Percentiles rank a stretch among this genome's conserved stretches.
Conservation (phyloP, 1,284 basidiomycete genomes). For the Vanrija pseudolonga region DNA sequence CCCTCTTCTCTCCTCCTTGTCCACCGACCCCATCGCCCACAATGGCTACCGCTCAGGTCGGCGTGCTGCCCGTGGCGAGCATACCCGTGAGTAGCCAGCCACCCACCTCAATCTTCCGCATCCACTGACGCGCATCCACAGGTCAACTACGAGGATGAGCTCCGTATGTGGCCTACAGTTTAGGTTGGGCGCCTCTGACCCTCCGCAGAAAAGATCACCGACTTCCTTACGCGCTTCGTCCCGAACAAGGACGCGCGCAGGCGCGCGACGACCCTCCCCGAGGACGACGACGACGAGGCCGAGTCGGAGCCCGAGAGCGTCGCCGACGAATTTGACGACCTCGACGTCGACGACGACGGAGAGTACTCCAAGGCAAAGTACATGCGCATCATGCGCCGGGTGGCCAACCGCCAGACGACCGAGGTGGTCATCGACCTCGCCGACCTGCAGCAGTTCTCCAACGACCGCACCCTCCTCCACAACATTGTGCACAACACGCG, state of each 20-base stretch:
- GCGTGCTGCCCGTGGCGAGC: conserved; percentile 46
- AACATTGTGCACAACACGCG: conserved; percentile 80
- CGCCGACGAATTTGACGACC: conserved; percentile 49
- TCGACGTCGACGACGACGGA: conserved; percentile 48
- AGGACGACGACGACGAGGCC: conserved; percentile 52
- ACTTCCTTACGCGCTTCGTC: conserved; percentile 43
- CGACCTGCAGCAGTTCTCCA: conserved; percentile 49
- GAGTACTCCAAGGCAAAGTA: conserved; percentile 63
- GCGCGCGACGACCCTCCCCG: conserved; percentile 19
- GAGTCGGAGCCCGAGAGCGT: conserved; percentile 64
- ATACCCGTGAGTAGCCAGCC: conserved; percentile 35
- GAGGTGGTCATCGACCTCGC: conserved; percentile 49
- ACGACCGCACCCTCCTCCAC: conserved; percentile 65
- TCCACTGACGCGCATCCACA: conserved; percentile 7
- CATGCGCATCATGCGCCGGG: conserved; percentile 81
- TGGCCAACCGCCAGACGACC: conserved; percentile 69
- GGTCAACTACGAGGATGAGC: conserved; percentile 46
- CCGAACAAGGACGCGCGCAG: conserved; percentile 19
- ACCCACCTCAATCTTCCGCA: neutral
- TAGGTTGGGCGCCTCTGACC: neutral
- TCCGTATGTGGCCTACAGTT: conserved; percentile 19
- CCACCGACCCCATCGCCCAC: neutral
- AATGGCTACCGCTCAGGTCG: conserved; percentile 12
- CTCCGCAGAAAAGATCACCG: conserved; percentile 36
- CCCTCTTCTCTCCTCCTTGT: neutral